Conservation (phyloP, 352 stramenopile species). For the Pilasporangium apinafurcum region DNA sequence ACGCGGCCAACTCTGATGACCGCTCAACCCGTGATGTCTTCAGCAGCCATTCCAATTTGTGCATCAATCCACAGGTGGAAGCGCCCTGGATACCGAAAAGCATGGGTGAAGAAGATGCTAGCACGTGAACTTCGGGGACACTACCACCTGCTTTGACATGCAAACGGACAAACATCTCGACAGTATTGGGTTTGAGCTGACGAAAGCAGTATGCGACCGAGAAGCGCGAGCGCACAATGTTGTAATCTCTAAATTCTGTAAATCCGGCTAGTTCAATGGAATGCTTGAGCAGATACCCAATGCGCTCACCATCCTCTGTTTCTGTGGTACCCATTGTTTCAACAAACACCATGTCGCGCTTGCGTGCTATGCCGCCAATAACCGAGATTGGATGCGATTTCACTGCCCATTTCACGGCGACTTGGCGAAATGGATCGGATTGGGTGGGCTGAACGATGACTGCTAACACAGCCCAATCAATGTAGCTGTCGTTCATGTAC, state of each 20-base stretch:
- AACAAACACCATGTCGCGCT: conserved; percentile 21
- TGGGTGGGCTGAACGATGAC: conserved; percentile 10
- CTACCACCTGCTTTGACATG: not conserved
- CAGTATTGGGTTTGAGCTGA: conserved; percentile 4
- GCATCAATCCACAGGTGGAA: no score
- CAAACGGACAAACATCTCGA: conserved; percentile 5
- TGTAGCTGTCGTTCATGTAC: conserved; percentile 20
- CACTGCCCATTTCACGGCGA: conserved; percentile 24
- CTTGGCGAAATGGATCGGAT: conserved; percentile 18
- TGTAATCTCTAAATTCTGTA: not conserved
- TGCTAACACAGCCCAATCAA: conserved; percentile 18
- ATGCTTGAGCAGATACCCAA: conserved; percentile 8
- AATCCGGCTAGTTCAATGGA: conserved; percentile 3
- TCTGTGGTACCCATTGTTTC: conserved; percentile 1
- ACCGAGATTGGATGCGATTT: no score
- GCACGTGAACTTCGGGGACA: no score
- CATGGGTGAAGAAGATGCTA: no score
- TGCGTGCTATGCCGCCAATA: conserved; percentile 9
- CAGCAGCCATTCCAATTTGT: no score
- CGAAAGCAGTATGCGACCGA: conserved; percentile 4
- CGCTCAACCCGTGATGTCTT: no score
- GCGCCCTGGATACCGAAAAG: no score
- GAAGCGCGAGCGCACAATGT: not conserved
- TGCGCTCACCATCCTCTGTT: not conserved
- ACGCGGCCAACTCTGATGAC: no score